Conservation (phyloP, 331 rosid genomes). For the Dryas integrifolia region DNA sequence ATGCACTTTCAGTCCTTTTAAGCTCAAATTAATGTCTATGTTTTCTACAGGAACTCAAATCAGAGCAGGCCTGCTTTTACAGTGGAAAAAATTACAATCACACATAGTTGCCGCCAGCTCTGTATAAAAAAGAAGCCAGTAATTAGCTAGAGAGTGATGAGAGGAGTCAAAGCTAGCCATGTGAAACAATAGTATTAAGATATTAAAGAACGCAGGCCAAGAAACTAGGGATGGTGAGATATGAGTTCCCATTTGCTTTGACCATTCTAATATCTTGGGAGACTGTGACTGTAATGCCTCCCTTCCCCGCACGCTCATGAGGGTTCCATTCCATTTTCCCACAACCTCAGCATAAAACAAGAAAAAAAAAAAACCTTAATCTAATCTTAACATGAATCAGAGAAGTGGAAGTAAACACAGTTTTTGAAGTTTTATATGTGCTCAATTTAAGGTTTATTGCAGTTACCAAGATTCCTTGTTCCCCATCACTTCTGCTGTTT, state of each 20-base stretch:
- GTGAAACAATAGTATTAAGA: not conserved
- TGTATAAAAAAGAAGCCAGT: conserved; percentile 9
- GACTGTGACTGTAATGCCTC: conserved; percentile 28
- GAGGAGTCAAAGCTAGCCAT: conserved; percentile 16
- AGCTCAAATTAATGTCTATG: too few relatives aligned
- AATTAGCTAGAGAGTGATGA: not conserved
- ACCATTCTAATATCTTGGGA: conserved; percentile 30
- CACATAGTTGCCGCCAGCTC: conserved; percentile 9
- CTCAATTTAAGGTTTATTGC: conserved; percentile 38
- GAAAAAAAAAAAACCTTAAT: too few relatives aligned
- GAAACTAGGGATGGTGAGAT: conserved; percentile 54
- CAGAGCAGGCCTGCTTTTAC: conserved; percentile 4
- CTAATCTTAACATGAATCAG: not conserved
- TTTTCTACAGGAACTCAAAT: too few relatives aligned
- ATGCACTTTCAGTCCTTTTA: not conserved
- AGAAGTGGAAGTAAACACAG: not conserved
- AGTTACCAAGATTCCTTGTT: conserved; percentile 59
- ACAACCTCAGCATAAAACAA: conserved; percentile 1
- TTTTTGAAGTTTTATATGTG: conserved; percentile 32
- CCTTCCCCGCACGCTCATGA: conserved; percentile 35
- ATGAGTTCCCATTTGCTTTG: conserved; percentile 20
- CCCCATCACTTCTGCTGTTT: conserved; percentile 28
- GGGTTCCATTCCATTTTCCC: conserved; percentile 12
- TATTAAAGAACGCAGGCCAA: conserved; percentile 52
- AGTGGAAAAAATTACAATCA: conserved; percentile 1